Percentiles rank a stretch among this genome's conserved stretches.
These are phyloP conservation scores for Sporothrix euskadiensis DNA, from an alignment of 2,329 filamentous ascomycete genomes.

Conservation along the genomic window DNA sequence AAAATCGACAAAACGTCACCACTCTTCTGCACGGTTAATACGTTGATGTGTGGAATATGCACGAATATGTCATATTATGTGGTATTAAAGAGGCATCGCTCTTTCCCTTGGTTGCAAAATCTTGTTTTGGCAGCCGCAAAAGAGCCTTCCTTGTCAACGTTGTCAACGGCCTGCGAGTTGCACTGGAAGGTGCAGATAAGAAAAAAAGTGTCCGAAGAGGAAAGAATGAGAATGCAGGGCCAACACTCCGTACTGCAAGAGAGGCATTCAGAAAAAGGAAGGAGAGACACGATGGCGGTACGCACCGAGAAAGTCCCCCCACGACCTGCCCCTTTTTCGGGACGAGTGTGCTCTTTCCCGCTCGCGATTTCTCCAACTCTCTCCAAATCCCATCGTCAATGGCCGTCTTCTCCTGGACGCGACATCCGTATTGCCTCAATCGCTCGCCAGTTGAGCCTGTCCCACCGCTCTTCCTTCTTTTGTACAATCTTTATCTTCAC, in stretches of 20 bases:
- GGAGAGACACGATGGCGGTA: background rate
- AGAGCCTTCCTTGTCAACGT: background rate
- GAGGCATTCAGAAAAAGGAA: background rate
- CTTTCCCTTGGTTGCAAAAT: conserved; percentile 9
- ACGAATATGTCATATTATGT: conserved; percentile 17
- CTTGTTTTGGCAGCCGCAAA: conserved; percentile 15
- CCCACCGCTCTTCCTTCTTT: background rate
- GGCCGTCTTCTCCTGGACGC: background rate
- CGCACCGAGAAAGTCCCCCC: background rate
- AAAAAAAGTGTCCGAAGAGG: background rate
- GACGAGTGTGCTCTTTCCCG: background rate
- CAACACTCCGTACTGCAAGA: too few species aligned
- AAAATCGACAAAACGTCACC: conserved; percentile 9
- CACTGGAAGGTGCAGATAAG: background rate
- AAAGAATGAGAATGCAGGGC: conserved; percentile 7
- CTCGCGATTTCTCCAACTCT: background rate
- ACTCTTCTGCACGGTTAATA: background rate
- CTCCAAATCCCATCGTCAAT: conserved; percentile 12
- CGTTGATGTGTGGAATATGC: background rate
- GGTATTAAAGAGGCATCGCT: background rate
- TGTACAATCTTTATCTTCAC: background rate
- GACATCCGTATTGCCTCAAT: conserved; percentile 10
- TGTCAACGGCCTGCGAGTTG: background rate
- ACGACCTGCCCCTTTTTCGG: background rate
- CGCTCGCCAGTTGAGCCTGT: background rate